Evolutionary conservation across 1,284 basidiomycete species (phyloP), one percentile per base, ranked within the genome.

Genomic region (Cutaneotrichosporon cutaneum): DNA sequence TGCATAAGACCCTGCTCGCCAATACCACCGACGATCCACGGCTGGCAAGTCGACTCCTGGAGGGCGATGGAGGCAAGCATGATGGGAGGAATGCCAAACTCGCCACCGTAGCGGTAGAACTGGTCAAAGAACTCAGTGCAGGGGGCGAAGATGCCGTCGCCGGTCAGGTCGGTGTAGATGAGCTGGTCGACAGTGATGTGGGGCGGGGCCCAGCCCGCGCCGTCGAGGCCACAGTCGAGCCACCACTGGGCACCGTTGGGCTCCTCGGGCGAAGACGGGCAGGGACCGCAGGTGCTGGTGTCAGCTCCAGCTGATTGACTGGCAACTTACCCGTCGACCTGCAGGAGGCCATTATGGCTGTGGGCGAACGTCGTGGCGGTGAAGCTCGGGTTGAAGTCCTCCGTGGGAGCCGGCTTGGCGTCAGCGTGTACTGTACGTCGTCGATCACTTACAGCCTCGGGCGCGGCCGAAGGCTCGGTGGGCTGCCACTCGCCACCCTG

Each of bases 1-100:
- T 94, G 91, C 90, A 94, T 93, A 59, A 84, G 66, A 48, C 91
- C 92, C 69, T 89, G 86, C 74, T 93, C 92, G 58, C 90, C 90
- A 11, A 82, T 51, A 18, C 48, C 48, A 21, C 48, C 48, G 14
- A 30, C 26, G 8, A 51, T 13, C 24, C 26, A 27, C 0, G 27
- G 48, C 21, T 16, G 24, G 18, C 92, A 94, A 52, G 83, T 81
- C 47, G 85, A 86, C 77, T 89, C 88, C 75, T 89, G 87, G 86
- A 94, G 88, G 36, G 91, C 90, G 67, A 94, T 89, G 0, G 90
- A 84, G 4, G 92, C 90, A 50, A 94, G 77, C 68, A 94, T 80
- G 72, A 92, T 89, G 3, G 90, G 75, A 16, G 56, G 56, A 26
- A 57, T 77, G 64, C 82, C 79, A 60, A 77, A 82, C 73, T 86